Evolutionary conservation across 108 stramenopile species (phyloP).

Genomic region (Fragilaria radians): DNA sequence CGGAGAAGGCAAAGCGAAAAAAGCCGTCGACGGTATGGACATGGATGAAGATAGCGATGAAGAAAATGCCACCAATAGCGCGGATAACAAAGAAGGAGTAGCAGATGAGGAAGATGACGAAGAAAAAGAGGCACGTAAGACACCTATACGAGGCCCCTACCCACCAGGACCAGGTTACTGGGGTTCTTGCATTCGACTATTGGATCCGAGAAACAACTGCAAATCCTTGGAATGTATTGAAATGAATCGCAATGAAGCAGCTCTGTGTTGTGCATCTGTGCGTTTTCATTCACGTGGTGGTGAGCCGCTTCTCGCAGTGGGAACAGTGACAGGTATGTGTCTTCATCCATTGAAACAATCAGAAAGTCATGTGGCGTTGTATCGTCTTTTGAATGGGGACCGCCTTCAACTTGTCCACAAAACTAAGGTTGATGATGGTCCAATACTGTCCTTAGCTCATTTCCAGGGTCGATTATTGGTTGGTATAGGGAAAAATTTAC

Average conservation of each 20-base stretch:
- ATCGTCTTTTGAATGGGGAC: conserved; percentile 79
- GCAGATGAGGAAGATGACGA: conserved; percentile 84
- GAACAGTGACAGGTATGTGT: conserved; percentile 83
- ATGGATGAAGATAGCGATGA: conserved; percentile 71
- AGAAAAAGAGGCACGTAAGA: conserved; percentile 49
- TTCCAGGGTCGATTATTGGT: conserved; percentile 92
- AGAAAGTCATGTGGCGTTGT: conserved; percentile 71
- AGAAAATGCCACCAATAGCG: conserved; percentile 41
- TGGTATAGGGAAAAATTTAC: conserved; percentile 82
- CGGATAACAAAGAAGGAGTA: conserved; percentile 34
- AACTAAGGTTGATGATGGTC: conserved; percentile 92
- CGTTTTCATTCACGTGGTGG: conserved; percentile 91
- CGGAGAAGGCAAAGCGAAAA: conserved; percentile 31
- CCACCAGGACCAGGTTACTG: conserved; percentile 79
- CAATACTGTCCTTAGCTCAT: conserved; percentile 82
- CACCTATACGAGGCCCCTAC: conserved; percentile 85
- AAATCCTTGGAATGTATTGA: conserved; percentile 84
- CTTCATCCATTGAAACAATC: conserved; percentile 77
- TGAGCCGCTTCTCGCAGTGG: conserved; percentile 90
- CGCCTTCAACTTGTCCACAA: conserved; percentile 87
- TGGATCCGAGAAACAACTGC: conserved; percentile 79
- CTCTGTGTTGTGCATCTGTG: conserved; percentile 85
- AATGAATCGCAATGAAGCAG: conserved; percentile 90
- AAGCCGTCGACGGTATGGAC: conserved; percentile 53
- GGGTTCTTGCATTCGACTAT: conserved; percentile 93